Evolutionary conservation across 805 yeast species (phyloP).

Genomic region (Metschnikowia gruessii): DNA sequence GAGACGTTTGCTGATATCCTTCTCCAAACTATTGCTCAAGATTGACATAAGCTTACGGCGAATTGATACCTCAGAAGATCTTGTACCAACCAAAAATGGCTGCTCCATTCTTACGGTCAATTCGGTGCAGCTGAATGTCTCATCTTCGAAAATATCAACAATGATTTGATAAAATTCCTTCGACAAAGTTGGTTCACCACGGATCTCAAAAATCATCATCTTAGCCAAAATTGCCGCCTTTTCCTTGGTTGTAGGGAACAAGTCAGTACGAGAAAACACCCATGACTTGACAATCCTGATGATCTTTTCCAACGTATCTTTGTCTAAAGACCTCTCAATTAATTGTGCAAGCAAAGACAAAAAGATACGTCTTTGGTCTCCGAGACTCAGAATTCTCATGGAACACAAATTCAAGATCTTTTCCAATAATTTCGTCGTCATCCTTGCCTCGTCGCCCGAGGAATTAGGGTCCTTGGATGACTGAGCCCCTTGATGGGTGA

Average conservation of each 20-base stretch:
- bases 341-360: conserved; percentile 82
- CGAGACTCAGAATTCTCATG: conserved; percentile 77
- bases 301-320: conserved; percentile 67
- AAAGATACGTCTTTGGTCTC: conserved; percentile 90
- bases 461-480: conserved; percentile 27
- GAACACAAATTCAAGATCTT: conserved; percentile 76
- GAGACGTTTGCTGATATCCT: conserved; percentile 71
- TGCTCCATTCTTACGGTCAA: conserved; percentile 94
- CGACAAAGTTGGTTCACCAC: conserved; percentile 78
- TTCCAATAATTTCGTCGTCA: conserved; percentile 72
- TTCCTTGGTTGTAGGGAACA: conserved; percentile 93
- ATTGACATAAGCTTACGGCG: conserved; percentile 78
- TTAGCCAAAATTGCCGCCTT: conserved; percentile 91
- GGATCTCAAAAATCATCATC: conserved; percentile 87
- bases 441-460: conserved; percentile 70
- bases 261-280: conserved; percentile 80
- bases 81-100: conserved; percentile 91
- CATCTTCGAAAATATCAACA: conserved; percentile 81
- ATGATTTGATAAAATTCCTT: conserved; percentile 82
- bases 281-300: conserved; percentile 78
- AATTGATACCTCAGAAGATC: conserved; percentile 69
- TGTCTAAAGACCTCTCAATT: conserved; percentile 84
- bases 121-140: conserved; percentile 75
- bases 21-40: conserved; percentile 73
- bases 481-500: conserved; percentile 50